Base-by-base conservation (phyloP, 2,329 filamentous ascomycete genomes). In the Blastomyces silverae region DNA sequence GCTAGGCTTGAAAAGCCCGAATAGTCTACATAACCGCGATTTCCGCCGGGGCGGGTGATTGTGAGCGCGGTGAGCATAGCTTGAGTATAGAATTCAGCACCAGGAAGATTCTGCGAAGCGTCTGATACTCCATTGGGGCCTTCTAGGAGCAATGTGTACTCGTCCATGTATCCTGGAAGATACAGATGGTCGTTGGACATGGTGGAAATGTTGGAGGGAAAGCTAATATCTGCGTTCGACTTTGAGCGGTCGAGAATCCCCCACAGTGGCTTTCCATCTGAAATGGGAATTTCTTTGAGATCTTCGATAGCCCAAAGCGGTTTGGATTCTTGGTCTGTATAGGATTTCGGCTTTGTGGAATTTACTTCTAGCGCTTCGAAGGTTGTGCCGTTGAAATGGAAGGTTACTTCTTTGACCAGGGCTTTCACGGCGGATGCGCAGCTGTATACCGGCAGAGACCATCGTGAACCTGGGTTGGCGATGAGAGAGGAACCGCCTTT, bases 371-470 rank as follows among this genome's bases (percentile, higher is more conserved):
- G 68, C 1, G 70, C 70, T 13, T 70, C 66, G 0, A 82, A 66
- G 6, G 68, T 71, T 0, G 77, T 79, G 4, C 75, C 76, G 66
- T 82, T 82, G 67, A 72, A 75, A 2, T 69, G 66, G 67, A 83
- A 81, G 0, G 69, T 69, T 11, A 80, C 78, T 0, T 75, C 78
- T 67, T 82, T 82, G 65, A 83, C 73, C 0, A 72, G 76, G 2
- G 80, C 79, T 53, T 77, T 77, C 4, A 77, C 67, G 0, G 78
- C 70, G 0, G 74, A 76, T 1, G 79, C 78, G 66, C 81, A 83
- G 0, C 73, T 71, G 65, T 81, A 81, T 0, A 82, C 65, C 0
- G 78, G 74, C 3, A 75, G 69, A 0, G 75, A 74, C 79, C 79
- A 83, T 44, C 70, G 66, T 20, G 77, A 78, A 5, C 75, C 75